Evolutionary conservation across 495 filamentous ascomycete species (phyloP), one percentile per base, ranked within the genome.

Genomic region (Penicillium tannophilum): DNA sequence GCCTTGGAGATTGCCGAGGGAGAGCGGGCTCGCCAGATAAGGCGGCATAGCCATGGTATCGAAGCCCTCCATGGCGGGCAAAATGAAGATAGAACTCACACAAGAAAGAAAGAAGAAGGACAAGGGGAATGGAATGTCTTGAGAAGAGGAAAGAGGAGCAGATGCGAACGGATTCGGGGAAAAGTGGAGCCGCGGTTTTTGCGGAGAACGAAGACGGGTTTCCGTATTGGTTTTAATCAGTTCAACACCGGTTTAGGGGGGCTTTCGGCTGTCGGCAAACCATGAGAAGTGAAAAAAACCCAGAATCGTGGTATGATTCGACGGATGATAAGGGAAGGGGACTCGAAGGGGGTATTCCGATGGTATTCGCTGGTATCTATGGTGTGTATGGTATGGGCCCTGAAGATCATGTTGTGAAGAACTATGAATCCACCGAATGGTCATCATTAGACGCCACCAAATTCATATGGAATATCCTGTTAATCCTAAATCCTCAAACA

Each of bases 41-140:
- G 83, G 66, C 47, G 67, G 80, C 82, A 88, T 84, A 64, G 79
- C 79, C 72, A 85, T 83, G 60, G 81, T 82, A 65, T 88, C 84
- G 74, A 84, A 89, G 69, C 83, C 80, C 66, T 87, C 82, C 82
- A 88, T 86, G 69, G 68, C 72, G 70, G 66, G 46, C 33, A 52
- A 30, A 52, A 23, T 23, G 20, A 55, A 41, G n/a, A 45, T 28
- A 41, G 59, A 68, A 46, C 53, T 65, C 63, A 62, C 20, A 23
- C 20, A 23, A 23, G 20, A 59, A 64, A 12, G 52, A 47, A 33
- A 52, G 56, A 54, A 55, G 59, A 50, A 46, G 20, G 20, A 23
- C 20, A 55, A 56, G 49, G 59, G 51, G 56, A 26, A 52, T 61
- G 64, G 58, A 58, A 64, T 65, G 63, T 52, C 55, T 52, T 56